Base-by-base conservation (phyloP, 2,329 filamentous ascomycete genomes). In the Fusarium circinatum region DNA sequence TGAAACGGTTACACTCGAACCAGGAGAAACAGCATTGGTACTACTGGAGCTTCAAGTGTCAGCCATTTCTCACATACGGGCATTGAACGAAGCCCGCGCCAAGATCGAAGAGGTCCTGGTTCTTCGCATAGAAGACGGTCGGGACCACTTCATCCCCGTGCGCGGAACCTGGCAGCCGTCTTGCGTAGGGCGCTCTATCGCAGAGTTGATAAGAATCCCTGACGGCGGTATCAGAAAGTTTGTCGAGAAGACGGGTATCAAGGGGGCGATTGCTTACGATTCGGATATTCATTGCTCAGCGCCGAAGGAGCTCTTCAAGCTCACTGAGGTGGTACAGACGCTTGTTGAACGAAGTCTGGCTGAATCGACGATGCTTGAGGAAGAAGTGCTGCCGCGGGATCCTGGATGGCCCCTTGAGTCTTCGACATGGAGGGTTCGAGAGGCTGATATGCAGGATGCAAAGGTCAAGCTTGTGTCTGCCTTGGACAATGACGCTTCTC, bases 61-160 rank as follows among this genome's bases (percentile, higher is more conserved):
- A 8, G 88, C 90, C 49, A 82, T 94, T 8, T 81, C 87, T 1
- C 87, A 92, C 24, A 90, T 94, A 1, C 90, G 89, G 24, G 84
- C 87, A 5, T 86, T 99, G 42, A 98, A 98, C 75, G 87, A 92
- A 61, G 90, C 89, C 22, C 85, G 86, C 4, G 80, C 85, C 8
- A 85, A 84, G 13, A 84, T 99, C 1, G 96, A 98, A 71, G 95
- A 98, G 73, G 91, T 99, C 7, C 86, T 99, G 13, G 92, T 99
- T 5, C 86, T 99, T 14, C 91, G 95, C 2, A 93, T 99, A 10
- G 88, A 90, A 17, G 90, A 92, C 59, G 97, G 97, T 2, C 89
- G 95, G 54, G 96, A 99, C 77, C 93, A 98, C 79, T 99, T 99
- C 79, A 90, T 99, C 44, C 92, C 95, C 0, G 86, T 98, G 1